These are phyloP conservation scores for Rhodotorula sp. DNA, from an alignment of 1,284 basidiomycete species.

Conservation along the genomic window DNA sequence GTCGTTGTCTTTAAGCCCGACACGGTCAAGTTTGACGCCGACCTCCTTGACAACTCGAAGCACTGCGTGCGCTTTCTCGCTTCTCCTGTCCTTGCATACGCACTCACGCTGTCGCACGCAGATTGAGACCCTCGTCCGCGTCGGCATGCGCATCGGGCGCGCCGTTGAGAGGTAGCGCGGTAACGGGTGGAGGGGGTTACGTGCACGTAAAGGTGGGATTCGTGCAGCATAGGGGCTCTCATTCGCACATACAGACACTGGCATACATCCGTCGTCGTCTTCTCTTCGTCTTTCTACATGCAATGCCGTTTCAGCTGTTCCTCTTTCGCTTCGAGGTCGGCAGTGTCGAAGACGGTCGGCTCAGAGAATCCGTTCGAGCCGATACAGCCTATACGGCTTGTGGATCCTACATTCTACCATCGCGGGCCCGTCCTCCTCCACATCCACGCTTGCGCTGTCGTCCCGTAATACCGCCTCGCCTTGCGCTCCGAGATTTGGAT, in stretches of 20 bases:
- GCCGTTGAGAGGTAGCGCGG: constrained; percentile 12
- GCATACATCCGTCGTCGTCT: too few species aligned
- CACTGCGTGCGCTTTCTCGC: constrained; percentile 47
- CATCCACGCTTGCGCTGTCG: neutral
- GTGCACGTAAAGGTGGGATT: too few species aligned
- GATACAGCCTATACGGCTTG: too few species aligned
- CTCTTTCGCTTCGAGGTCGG: too few species aligned
- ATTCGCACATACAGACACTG: neutral
- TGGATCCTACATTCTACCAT: too few species aligned
- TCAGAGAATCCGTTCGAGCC: too few species aligned
- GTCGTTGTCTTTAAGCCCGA: constrained; percentile 83
- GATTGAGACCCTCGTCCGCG: constrained; percentile 83
- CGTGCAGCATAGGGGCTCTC: constrained; percentile 13
- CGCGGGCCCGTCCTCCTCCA: too few species aligned
- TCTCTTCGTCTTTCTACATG: too few species aligned
- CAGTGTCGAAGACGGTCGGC: too few species aligned
- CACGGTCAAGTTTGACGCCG: constrained; percentile 82
- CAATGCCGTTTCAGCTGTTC: too few species aligned
- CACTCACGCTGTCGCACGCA: constrained; percentile 46
- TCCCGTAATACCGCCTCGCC: neutral
- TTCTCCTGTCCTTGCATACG: too few species aligned
- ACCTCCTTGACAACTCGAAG: constrained; percentile 64
- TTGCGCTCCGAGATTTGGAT: neutral
- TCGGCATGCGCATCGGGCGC: constrained; percentile 71
- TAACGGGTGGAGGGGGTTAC: too few species aligned